Evolutionary conservation across 2,329 filamentous ascomycete genomes (phyloP).

Genomic region (Sphaerostilbella broomeana): DNA sequence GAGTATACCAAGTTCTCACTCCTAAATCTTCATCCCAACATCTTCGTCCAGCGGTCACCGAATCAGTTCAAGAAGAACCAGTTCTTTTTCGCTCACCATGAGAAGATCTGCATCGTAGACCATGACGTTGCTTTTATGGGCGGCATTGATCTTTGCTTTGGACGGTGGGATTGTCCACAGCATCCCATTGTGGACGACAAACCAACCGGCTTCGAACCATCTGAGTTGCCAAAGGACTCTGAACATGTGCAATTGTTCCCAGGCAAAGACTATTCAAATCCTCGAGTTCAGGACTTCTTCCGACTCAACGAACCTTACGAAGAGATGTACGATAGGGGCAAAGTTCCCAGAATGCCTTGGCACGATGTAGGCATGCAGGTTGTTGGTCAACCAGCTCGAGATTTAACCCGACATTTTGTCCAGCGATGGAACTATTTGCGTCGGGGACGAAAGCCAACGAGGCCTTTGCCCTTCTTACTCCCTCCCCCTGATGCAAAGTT

Average conservation of each 20-base stretch:
- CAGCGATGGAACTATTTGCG: conserved; percentile 98
- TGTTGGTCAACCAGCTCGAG: conserved; percentile 88
- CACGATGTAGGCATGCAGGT: conserved; percentile 98
- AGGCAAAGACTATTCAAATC: conserved; percentile 97
- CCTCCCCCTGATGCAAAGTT: conserved; percentile 87
- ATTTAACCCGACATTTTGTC: conserved; percentile 91
- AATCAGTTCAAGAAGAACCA: conserved; percentile 99
- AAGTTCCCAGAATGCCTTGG: conserved; percentile 93
- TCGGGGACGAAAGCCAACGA: conserved; percentile 83
- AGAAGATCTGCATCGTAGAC: conserved; percentile 95
- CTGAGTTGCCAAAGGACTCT: conserved; percentile 69
- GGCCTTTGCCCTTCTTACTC: conserved; percentile 86
- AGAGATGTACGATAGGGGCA: conserved; percentile 94
- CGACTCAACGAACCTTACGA: conserved; percentile 89
- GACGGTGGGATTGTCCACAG: conserved; percentile 93
- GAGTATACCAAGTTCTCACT: conserved; percentile 97
- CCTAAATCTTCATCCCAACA: conserved; percentile 89
- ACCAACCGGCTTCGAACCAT: conserved; percentile 83
- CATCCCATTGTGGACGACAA: conserved; percentile 90
- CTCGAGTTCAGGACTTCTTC: conserved; percentile 91
- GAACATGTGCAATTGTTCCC: conserved; percentile 96
- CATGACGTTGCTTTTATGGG: conserved; percentile 94
- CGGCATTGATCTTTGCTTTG: conserved; percentile 93
- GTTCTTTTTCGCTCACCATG: conserved; percentile 98
- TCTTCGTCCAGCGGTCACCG: conserved; percentile 91